Evolutionary conservation across 441 rosid genomes (phyloP), one percentile per base, ranked within the genome.

Genomic region (Populus hybrid): DNA sequence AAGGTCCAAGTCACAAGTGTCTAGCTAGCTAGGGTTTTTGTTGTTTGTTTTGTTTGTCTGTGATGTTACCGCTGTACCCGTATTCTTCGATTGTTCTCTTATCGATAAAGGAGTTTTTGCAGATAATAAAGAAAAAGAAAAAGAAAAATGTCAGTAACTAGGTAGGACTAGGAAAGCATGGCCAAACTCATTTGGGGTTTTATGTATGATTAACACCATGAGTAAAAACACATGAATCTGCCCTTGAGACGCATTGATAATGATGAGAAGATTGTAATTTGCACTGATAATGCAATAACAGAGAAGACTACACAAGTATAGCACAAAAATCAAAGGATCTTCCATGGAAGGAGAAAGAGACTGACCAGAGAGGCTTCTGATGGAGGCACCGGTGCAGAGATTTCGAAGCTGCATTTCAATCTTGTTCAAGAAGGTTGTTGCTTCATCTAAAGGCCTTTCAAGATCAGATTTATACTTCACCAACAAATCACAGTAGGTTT

Each of bases 401-500:
- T 88, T 89, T 63, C 91, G 91, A 64, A 95, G 98, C 81, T 94
- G 99, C 89, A 85, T 84, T 90, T 94, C 99, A 53, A 90, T 86
- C 85, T 91, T 88, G 89, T 87, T 90, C 81, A 94, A 71, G 85
- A 93, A 94, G 61, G 86, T 84, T 4, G 88, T 87, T 12, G 99
- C 99, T 80, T 94, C 99, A 34, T 92, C 93, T 70, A 94, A 92
- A 38, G 98, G 99, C 84, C 93, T 88, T 67, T 90, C 94, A 0
- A 95, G 98, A 85, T 95, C 99, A 8, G 90, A 83, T 85, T 93
- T 92, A 84, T 92, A 93, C 79, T 92, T 95, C 77, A 83, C 78
- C 90, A 95, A 82, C 80, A 92, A 81, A 30, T 90, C 93, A 26
- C 90, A 91, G 82, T 95, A 95, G 16, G 91, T 91, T 83, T 92